Evolutionary conservation across 108 stramenopile species (phyloP), one percentile per base, ranked within the genome.

Genomic region (Pinguiococcus pyrenoidosus): DNA sequence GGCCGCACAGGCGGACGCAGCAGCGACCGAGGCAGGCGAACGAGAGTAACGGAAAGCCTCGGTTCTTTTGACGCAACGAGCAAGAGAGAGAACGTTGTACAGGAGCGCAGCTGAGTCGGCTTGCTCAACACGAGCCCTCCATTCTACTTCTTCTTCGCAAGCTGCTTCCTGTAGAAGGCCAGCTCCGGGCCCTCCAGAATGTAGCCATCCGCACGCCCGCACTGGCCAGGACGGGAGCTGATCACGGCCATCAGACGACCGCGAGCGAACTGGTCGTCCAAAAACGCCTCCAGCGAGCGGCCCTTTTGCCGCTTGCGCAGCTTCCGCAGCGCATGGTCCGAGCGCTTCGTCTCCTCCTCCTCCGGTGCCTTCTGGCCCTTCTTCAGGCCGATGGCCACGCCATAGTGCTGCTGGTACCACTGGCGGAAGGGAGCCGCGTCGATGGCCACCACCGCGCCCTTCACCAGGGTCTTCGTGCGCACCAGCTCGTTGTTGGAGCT

Each of bases 401-500:
- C 91, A 53, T 96, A 99, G 84, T 96, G 92, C 46, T 71, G 57
- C 67, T 99, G 92, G 61, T 95, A 99, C 89, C 89, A 96, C 26
- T 72, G 55, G 68, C 91, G 89, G 85, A 99, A 95, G 29, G 97
- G 91, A 49, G 91, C 80, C 37, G 91, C 92, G 73, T 99, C 97
- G 44, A 99, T 82, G 49, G 52, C 56, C 33, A 99, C 75, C 58
- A 99, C 90, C 39, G 87, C 82, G 38, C 89, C 89, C 86, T 99
- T 99, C 30, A 99, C 97, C 14, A 99, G 81, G 7, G 97, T 99
- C 92, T 99, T 99, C 68, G 97, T 99, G 65, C 97, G 89, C 51
- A 99, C 94, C 59, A 99, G 74, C 72, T 99, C 97, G 85, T 99
- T 99, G 80, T 99, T 99, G 69, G 92, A 88, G 43, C 94, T 86